Evolutionary conservation across 192 early-diverging fungal genomes (phyloP), one percentile per base, ranked within the genome.

Genomic region (Mortierella alpina): DNA sequence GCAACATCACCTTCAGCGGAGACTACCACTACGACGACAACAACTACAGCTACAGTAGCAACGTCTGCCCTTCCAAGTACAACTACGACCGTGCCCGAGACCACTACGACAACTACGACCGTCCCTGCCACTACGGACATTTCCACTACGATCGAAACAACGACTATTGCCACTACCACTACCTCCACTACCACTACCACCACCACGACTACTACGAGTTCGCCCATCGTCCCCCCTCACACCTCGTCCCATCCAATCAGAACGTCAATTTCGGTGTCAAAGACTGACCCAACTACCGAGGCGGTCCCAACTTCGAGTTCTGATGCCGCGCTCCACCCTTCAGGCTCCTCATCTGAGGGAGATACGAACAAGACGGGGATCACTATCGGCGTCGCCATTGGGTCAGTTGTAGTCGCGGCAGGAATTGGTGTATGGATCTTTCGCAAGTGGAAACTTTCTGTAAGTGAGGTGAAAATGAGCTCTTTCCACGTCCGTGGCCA

Each of bases 371-470:
- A 70, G 57, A 54, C 63, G 2, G 75, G 39, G 5, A 77, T 81
- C 14, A 83, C 75, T 0, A 71, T 75, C 39, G 78, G 78, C 5
- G 73, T 77, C 9, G 79, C 61, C 3, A 45, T 82, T 47, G 79
- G 65, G 5, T 66, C 72, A 0, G 41, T 82, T 46, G 65, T 82
- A 8, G 50, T 72, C 7, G 66, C 54, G 10, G 79, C 44, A 3
- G 66, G 59, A 12, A 82, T 82, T n/a, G 71, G 59, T 39, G 71
- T 83, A 49, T 83, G 71, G 69, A 55, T 83, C 66, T 83, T 79
- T 52, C 65, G 75, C n/a, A 83, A 83, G 18, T 77, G 71, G 64
- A 83, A 83, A 17, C 59, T 79, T 6, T 69, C 73, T 40, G 78
- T 83, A 83, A 60, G 63, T 54, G 8, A 2, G 4, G 4, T 50